Conservation (phyloP, 306 rosid species). For the Rosa persica region DNA sequence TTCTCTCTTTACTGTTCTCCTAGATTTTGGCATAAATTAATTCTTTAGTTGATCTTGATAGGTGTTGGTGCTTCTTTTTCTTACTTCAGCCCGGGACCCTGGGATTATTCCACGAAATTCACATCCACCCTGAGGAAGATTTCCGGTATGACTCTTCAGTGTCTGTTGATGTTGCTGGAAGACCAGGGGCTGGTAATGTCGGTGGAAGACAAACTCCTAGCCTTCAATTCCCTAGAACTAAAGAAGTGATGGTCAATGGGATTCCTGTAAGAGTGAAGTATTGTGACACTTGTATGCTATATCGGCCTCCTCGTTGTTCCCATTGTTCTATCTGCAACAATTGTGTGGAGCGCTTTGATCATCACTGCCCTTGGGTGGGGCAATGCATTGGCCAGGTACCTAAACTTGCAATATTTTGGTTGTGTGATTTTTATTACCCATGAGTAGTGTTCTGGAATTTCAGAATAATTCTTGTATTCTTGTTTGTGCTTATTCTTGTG, state of each 20-base stretch:
- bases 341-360: constrained; percentile 96
- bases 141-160: constrained; percentile 62
- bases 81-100: constrained; percentile 93
- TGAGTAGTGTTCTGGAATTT: not conserved
- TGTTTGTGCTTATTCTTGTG: constrained; percentile 26
- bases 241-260: constrained; percentile 75
- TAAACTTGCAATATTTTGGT: constrained; percentile 7
- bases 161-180: constrained; percentile 59
- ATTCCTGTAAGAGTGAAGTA: constrained; percentile 73
- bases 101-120: constrained; percentile 86
- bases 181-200: constrained; percentile 49
- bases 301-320: constrained; percentile 96
- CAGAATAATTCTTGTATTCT: not conserved
- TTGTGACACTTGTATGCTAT: constrained; percentile 93
- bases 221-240: constrained; percentile 74
- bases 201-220: constrained; percentile 83
- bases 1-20: constrained; percentile 18
- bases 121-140: constrained; percentile 93
- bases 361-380: constrained; percentile 99
- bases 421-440: constrained; percentile 13
- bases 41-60: constrained; percentile 45
- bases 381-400: constrained; percentile 96
- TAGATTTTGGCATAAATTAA: constrained; percentile 34
- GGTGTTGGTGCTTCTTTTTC: constrained; percentile 88
- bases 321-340: constrained; percentile 97